Base-by-base conservation (phyloP, 805 yeast species). In the Priceomyces haplophilus region DNA sequence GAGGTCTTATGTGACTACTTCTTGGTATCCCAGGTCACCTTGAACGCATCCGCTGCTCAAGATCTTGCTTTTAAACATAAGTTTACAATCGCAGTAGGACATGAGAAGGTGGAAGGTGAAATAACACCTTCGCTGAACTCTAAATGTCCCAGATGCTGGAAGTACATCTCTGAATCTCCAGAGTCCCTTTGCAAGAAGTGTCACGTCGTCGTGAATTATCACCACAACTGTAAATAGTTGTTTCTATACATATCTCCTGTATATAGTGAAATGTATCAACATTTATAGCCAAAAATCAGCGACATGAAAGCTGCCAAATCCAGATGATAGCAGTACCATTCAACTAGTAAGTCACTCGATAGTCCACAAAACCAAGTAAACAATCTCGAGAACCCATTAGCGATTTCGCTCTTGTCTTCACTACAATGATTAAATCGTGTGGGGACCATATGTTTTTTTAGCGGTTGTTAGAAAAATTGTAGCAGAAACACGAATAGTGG, bases 101-200 rank as follows among this genome's bases (percentile, higher is more conserved):
- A 61, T 38, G 51, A 51, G 4, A 43, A 50, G n/a, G 48, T 69
- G 2, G 48, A 48, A 2, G 48, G 72, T 2, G 61, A 53, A 2
- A 73, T 84, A 2, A 62, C 70, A 6, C 69, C 72, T 3, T 75
- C 88, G 0, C 41, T 53, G 0, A 55, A 67, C 1, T 64, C 65
- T 40, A 89, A 89, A 55, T 93, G 99, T 59, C 96, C 96, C 5
- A 76, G 99, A 58, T 93, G 99, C 64, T 93, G 99, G 99, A 87
- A 87, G 55, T 81, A 65, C 56, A 78, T 77, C 6, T 69, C 95
- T 0, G 61, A 55, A 0, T 52, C 47, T 0, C 80, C 73, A 27
- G 79, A 79, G 8, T 61, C 59, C 1, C 65, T 89, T 21, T 91
- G 99, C 61, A 33, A 41, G 1, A 76, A 93, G 51, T 91, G 98